A percentile compares a stretch with the other conserved stretches of the same genome.
Evolutionary conservation across 2,329 filamentous ascomycete species (phyloP).

Genomic region (Ophiosphaerella korrae): DNA sequence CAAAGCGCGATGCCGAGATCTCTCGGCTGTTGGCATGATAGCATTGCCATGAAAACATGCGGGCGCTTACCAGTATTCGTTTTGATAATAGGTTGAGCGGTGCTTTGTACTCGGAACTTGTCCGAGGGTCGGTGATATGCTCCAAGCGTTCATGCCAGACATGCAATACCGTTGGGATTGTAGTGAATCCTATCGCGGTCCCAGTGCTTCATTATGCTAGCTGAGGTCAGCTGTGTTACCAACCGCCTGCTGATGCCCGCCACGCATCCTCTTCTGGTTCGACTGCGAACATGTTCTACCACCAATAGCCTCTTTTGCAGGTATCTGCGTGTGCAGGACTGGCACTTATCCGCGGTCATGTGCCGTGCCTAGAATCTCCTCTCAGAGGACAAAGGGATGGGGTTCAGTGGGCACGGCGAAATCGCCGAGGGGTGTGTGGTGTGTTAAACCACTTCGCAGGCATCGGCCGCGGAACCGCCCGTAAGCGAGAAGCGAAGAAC

Average conservation of each 20-base stretch:
- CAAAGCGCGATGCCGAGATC: conserved; percentile 40
- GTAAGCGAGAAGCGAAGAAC: neutral
- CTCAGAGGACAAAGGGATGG: neutral
- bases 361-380: neutral
- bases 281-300: conserved; percentile 3
- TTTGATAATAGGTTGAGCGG: neutral
- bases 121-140: neutral
- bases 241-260: conserved; percentile 5
- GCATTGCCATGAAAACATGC: conserved; percentile 5
- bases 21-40: conserved; percentile 27
- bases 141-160: neutral
- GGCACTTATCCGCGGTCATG: neutral
- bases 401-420: conserved; percentile 1
- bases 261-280: conserved; percentile 11
- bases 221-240: too few relatives aligned
- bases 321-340: neutral
- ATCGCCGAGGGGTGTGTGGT: neutral
- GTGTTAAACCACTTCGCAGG: too few relatives aligned
- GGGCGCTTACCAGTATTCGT: conserved; percentile 3
- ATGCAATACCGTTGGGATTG: too few relatives aligned
- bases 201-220: too few relatives aligned
- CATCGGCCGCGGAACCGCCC: neutral
- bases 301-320: conserved; percentile 10
- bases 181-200: too few relatives aligned
- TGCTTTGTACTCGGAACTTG: neutral